These are phyloP conservation scores for Metschnikowia peoriensis DNA, from an alignment of 805 yeast genomes.

Conservation along the genomic window DNA sequence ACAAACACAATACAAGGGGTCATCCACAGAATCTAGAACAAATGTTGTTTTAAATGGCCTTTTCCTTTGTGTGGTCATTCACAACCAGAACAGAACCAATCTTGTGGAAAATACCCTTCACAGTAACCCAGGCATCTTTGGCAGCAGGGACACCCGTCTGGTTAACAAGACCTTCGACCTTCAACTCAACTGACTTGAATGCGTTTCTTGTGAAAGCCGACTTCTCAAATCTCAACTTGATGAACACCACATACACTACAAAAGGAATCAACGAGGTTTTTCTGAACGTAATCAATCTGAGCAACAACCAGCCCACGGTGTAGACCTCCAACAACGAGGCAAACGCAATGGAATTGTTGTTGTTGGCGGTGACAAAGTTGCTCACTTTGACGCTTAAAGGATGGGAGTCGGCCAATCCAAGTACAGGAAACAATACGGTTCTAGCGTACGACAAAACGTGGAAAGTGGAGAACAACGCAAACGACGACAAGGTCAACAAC, in stretches of 20 bases:
- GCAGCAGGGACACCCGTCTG: conserved; percentile 28
- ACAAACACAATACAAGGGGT: no score
- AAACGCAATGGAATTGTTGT: conserved; percentile 37
- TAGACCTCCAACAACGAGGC: conserved; percentile 39
- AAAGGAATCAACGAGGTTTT: conserved; percentile 61
- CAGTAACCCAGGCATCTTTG: conserved; percentile 37
- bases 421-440: conserved; percentile 62
- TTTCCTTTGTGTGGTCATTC: conserved; percentile 37
- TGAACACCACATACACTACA: conserved; percentile 55
- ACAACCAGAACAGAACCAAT: conserved; percentile 30
- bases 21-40: no score
- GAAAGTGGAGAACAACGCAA: conserved; percentile 73
- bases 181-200: conserved; percentile 65
- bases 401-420: conserved; percentile 35
- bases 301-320: conserved; percentile 44
- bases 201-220: conserved; percentile 69
- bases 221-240: conserved; percentile 75
- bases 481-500: conserved; percentile 66
- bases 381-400: conserved; percentile 39
- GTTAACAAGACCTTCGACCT: conserved; percentile 32
- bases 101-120: conserved; percentile 31
- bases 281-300: conserved; percentile 59
- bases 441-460: conserved; percentile 74
- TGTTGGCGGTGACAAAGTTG: conserved; percentile 34
- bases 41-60: conserved; percentile 14